Evolutionary conservation across 176 grass and related monocot species (phyloP).

Genomic region (Oryza meridionalis): DNA sequence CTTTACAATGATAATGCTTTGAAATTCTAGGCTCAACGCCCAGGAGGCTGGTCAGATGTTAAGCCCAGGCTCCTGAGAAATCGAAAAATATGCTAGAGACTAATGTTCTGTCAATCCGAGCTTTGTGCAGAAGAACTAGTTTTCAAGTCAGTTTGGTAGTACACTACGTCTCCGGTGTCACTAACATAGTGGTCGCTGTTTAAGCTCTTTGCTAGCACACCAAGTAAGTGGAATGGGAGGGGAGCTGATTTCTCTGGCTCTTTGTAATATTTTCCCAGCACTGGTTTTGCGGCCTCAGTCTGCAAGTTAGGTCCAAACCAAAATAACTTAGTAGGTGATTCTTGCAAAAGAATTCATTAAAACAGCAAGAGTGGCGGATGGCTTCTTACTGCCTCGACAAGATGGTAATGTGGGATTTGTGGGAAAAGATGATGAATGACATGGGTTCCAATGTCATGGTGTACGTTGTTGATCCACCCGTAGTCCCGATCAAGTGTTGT

Average conservation of each 20-base stretch:
- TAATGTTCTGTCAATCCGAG: slow-evolving; percentile 50
- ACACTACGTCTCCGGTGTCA: slow-evolving; percentile 72
- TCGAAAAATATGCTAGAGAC: slow-evolving; percentile 34
- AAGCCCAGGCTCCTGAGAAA: slow-evolving; percentile 27
- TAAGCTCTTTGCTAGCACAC: slow-evolving; percentile 59
- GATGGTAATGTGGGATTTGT: slow-evolving; percentile 93
- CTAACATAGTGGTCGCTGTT: slow-evolving; percentile 80
- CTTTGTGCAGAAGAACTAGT: slow-evolving; percentile 38
- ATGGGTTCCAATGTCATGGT: slow-evolving; percentile 97
- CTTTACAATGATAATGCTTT: slow-evolving; percentile 29
- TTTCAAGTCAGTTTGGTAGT: slow-evolving; percentile 78
- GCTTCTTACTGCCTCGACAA: slow-evolving; percentile 78
- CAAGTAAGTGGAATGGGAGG: slow-evolving; percentile 76
- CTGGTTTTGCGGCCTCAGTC: slow-evolving; percentile 88
- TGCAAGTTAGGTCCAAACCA: slow-evolving; percentile 45
- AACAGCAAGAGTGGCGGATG: neutral
- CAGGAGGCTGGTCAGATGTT: slow-evolving; percentile 32
- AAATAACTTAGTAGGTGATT: slow-evolving; percentile 30
- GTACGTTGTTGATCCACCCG: slow-evolving; percentile 88
- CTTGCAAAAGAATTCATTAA: neutral
- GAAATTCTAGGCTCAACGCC: slow-evolving; percentile 22
- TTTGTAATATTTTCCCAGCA: slow-evolving; percentile 91
- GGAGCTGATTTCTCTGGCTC: slow-evolving; percentile 78
- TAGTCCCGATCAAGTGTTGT: slow-evolving; percentile 94
- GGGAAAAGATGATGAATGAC: slow-evolving; percentile 96